A percentile compares a stretch with the other conserved stretches of the same genome.
Evolutionary conservation across 495 filamentous ascomycete species (phyloP).

Genomic region (Talaromyces borbonicus): DNA sequence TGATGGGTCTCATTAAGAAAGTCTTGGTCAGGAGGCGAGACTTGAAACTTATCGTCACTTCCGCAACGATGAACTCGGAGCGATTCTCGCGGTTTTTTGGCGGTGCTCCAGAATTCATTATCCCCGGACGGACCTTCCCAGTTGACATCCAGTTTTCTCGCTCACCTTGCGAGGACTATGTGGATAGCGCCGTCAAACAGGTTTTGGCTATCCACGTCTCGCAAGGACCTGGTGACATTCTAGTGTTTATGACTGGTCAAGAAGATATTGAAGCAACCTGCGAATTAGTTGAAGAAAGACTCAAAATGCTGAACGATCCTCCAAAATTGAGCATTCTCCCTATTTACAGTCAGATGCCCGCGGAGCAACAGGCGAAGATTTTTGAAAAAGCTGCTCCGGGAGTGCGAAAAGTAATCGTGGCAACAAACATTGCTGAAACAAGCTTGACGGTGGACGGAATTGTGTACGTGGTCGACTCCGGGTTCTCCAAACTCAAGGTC

Average conservation of each 20-base stretch:
- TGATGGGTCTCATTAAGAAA: constrained; percentile 97
- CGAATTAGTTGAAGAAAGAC: constrained; percentile 77
- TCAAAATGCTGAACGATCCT: constrained; percentile 90
- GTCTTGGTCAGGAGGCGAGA: constrained; percentile 83
- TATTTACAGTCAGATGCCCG: constrained; percentile 99
- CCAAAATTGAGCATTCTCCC: constrained; percentile 91
- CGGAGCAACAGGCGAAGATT: constrained; percentile 94
- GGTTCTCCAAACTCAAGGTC: constrained; percentile 95
- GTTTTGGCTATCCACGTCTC: constrained; percentile 96
- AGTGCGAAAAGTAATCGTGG: constrained; percentile 94
- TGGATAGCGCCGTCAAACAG: constrained; percentile 94
- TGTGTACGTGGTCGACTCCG: constrained; percentile 97
- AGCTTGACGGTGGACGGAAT: constrained; percentile 98
- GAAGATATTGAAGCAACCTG: constrained; percentile 98
- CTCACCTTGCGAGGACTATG: constrained; percentile 94
- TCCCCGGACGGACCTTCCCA: constrained; percentile 93
- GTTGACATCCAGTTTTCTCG: constrained; percentile 95
- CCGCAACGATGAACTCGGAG: constrained; percentile 97
- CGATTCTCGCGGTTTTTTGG: constrained; percentile 94
- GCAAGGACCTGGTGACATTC: constrained; percentile 82
- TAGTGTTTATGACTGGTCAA: constrained; percentile 99
- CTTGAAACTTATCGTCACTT: constrained; percentile 94
- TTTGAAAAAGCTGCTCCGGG: constrained; percentile 87
- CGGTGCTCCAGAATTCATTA: constrained; percentile 95
- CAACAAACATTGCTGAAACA: constrained; percentile 97